A percentile compares a stretch with the other conserved stretches of the same genome.
These are phyloP conservation scores for Allium fistulosum DNA, from an alignment of 106 monocot genomes.

Conservation along the genomic window DNA sequence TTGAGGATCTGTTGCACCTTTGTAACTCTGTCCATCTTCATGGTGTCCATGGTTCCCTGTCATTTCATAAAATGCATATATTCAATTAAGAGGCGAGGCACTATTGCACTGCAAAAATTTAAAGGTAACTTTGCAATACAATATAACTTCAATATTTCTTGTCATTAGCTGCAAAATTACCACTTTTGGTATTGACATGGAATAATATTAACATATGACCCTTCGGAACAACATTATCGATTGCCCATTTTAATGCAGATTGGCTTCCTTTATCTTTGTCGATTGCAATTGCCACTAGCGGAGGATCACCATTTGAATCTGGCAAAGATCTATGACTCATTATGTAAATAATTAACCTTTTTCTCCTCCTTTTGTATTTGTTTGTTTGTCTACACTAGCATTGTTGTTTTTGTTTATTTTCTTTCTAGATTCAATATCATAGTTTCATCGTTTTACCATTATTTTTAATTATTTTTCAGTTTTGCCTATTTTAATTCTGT, in stretches of 20 bases:
- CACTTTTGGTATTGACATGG: slow-evolving; percentile 47
- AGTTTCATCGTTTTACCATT: too few relatives aligned
- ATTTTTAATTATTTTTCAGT: too few relatives aligned
- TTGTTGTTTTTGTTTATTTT: too few relatives aligned
- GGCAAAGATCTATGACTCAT: background rate
- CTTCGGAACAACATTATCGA: slow-evolving; percentile 36
- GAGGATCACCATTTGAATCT: background rate
- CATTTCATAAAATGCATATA: background rate
- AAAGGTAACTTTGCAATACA: background rate
- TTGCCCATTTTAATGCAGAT: slow-evolving; percentile 56
- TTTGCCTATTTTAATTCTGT: too few relatives aligned
- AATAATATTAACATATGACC: slow-evolving; percentile 45
- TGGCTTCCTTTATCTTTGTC: slow-evolving; percentile 65
- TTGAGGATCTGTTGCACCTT: slow-evolving; percentile 13
- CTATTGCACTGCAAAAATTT: background rate
- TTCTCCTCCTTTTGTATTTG: background rate
- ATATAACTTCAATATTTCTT: background rate
- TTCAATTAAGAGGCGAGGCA: background rate
- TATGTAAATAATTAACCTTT: background rate
- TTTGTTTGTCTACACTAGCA: too few relatives aligned
- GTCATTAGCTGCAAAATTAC: background rate
- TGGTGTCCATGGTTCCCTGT: background rate
- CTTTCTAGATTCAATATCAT: too few relatives aligned
- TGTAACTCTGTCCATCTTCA: slow-evolving; percentile 4
- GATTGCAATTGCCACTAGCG: slow-evolving; percentile 47